Conservation (phyloP, 2,329 filamentous ascomycete species). For the Pseudocercospora crystallina region DNA sequence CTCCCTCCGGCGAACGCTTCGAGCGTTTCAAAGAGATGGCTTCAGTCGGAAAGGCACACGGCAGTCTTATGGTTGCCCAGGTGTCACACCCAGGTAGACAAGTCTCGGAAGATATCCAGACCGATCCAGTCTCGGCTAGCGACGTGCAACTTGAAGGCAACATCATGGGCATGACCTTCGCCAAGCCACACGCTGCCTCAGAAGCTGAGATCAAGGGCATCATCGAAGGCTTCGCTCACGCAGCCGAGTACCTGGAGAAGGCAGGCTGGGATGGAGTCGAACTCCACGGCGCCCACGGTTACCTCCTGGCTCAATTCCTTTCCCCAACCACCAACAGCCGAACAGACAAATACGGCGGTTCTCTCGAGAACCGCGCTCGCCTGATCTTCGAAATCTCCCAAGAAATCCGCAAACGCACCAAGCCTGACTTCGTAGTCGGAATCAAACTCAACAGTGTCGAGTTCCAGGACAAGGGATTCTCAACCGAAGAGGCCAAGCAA, state of each 20-base stretch:
- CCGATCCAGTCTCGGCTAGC: constrained; percentile 53
- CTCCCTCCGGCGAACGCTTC: constrained; percentile 58
- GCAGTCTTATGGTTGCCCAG: constrained; percentile 59
- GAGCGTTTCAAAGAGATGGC: constrained; percentile 60
- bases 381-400: constrained; percentile 43
- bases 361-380: constrained; percentile 43
- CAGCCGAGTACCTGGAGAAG: constrained; percentile 61
- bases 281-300: constrained; percentile 48
- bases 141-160: constrained; percentile 48
- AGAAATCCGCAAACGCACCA: constrained; percentile 40
- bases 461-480: constrained; percentile 55
- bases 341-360: constrained; percentile 47
- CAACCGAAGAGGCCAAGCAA: constrained; percentile 50
- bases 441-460: constrained; percentile 62
- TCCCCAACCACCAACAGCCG: constrained; percentile 43
- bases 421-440: constrained; percentile 47
- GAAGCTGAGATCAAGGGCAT: constrained; percentile 56
- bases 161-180: constrained; percentile 52
- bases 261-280: constrained; percentile 59
- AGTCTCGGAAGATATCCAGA: constrained; percentile 46
- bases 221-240: constrained; percentile 62
- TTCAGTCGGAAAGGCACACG: constrained; percentile 55
- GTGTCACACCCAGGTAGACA: constrained; percentile 65
- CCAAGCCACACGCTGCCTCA: constrained; percentile 54
- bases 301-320: constrained; percentile 48